A percentile compares a stretch with the other conserved stretches of the same genome.
phyloP scores from a whole-genome alignment of 495 filamentous ascomycete species.

The Penicillium lividum region DNA sequence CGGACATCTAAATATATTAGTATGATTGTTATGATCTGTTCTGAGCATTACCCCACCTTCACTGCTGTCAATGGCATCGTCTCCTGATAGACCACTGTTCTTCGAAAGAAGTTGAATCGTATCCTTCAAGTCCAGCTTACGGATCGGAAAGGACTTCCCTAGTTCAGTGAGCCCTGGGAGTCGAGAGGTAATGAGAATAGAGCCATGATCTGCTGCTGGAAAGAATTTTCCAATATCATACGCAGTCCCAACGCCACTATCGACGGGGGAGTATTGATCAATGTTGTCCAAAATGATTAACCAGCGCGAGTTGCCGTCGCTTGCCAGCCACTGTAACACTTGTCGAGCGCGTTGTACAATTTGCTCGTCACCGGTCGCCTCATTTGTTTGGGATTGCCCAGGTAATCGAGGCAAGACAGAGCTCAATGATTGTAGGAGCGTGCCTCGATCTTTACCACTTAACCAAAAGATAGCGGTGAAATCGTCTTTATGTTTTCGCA shows the following conservation, averaged over 20 bases:
- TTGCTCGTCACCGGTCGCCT: constrained; percentile 17
- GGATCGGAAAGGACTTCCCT: constrained; percentile 26
- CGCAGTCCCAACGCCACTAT: constrained; percentile 18
- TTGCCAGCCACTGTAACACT: constrained; percentile 28
- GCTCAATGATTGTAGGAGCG: constrained; percentile 27
- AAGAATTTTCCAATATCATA: constrained; percentile 40
- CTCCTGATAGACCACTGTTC: constrained; percentile 14
- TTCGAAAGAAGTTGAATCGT: constrained; percentile 29
- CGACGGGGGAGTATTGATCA: constrained; percentile 32
- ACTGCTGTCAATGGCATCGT: constrained; percentile 10
- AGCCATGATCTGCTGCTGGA: constrained; percentile 39
- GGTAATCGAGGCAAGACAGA: constrained; percentile 22
- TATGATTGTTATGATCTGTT: constrained; percentile 8
- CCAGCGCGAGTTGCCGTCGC: constrained; percentile 33
- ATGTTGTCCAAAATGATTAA: constrained; percentile 46
- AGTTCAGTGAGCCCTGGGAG: constrained; percentile 31
- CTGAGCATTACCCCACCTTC: constrained; percentile 8
- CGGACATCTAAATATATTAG: constrained; percentile 25
- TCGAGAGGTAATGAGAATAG: constrained; percentile 43
- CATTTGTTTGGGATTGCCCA: constrained; percentile 5
- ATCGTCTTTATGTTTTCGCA: constrained; percentile 27
- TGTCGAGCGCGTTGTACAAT: constrained; percentile 23
- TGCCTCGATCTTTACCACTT: constrained; percentile 25
- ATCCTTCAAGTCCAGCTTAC: constrained; percentile 20
- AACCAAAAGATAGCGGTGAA: constrained; percentile 37